Base-by-base conservation (phyloP, 106 monocot genomes). In the Dendrobium chrysotoxum region DNA sequence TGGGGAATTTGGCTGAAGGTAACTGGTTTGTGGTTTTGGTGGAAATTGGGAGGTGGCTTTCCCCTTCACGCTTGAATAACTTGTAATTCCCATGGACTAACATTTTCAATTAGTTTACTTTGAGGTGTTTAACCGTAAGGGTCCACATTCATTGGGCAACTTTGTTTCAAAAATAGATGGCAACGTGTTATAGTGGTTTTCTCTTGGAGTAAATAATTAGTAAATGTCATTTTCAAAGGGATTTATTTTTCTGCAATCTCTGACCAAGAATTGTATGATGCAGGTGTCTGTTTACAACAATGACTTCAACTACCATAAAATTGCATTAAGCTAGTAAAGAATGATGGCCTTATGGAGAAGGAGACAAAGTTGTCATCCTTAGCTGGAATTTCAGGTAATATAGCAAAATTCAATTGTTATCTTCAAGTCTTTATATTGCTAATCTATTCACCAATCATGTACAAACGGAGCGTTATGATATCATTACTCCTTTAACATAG, bases 261-360 rank as follows among this genome's bases (percentile, higher is more conserved):
- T 26, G 64, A 65, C n/a, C 23, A 25, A 26, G n/a, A 26, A 25
- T 11, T 65, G 23, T 26, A 65, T 71, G 35, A 71, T 71, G 71
- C 71, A 71, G 71, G 71, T 71, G 4, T 71, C 71, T 31, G 71
- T 28, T 31, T 71, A 71, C 71, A 71, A 35, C 13, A 35, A 31
- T 71, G 71, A 38, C 71, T 35, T 71, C 71, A 71, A 71, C 71
- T 71, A 71, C 35, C 12, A 71, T 28, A 71, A 71, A 17, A 28
- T 71, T 71, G 71, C 71, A 31, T 16, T 71, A 38, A 25, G n/a
- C 21, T 31, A 71, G 35, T 12, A 35, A 71, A 31, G 0, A 8
- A 39, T 71, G 71, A 10, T 31, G 13, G 71, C 5, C 4, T 31
- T 38, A 12, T 71, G 28, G 71, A 39, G 16, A 71, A 31, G 31